Percentiles rank a stretch among this genome's conserved stretches.
Conservation (phyloP, 2,329 filamentous ascomycete genomes). For the Sclerotinia borealis region DNA sequence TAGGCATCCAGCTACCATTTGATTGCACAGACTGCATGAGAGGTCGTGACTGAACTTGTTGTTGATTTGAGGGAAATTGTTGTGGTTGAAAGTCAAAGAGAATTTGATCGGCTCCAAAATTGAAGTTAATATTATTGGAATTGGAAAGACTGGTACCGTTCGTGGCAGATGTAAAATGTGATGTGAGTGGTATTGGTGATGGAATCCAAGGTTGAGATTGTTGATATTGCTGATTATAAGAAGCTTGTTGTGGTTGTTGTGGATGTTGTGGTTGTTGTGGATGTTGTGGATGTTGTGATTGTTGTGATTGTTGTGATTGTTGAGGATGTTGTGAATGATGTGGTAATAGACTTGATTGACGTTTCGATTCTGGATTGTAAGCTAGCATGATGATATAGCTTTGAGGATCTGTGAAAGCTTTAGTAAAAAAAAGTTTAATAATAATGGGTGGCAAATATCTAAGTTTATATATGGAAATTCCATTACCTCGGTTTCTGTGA, state of each 20-base stretch:
- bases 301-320: not conserved
- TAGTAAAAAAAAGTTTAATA: not conserved
- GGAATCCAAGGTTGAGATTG: not conserved
- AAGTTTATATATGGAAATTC: not conserved
- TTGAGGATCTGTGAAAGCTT: not conserved
- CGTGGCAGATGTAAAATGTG: conserved; percentile 2
- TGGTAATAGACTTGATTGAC: conserved; percentile 4
- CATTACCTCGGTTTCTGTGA: not conserved
- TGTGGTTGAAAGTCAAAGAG: conserved; percentile 24
- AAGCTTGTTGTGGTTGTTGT: not conserved
- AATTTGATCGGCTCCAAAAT: conserved; percentile 24
- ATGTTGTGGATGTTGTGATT: not conserved
- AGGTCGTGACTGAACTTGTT: conserved; percentile 15
- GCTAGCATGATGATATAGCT: conserved; percentile 2
- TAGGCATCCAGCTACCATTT: conserved; percentile 27
- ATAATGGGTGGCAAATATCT: not conserved
- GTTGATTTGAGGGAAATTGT: conserved; percentile 16
- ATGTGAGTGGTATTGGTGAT: not conserved
- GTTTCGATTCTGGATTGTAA: not conserved
- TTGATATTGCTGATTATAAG: no score
- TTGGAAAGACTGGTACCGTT: conserved; percentile 21
- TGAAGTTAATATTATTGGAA: conserved; percentile 18
- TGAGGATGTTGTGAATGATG: not conserved
- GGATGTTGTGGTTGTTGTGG: not conserved
- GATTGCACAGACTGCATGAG: conserved; percentile 30